Percentiles rank a stretch among this genome's conserved stretches.
Conservation (phyloP, 2,329 filamentous ascomycete genomes). For the Zymoseptoria passerinii region DNA sequence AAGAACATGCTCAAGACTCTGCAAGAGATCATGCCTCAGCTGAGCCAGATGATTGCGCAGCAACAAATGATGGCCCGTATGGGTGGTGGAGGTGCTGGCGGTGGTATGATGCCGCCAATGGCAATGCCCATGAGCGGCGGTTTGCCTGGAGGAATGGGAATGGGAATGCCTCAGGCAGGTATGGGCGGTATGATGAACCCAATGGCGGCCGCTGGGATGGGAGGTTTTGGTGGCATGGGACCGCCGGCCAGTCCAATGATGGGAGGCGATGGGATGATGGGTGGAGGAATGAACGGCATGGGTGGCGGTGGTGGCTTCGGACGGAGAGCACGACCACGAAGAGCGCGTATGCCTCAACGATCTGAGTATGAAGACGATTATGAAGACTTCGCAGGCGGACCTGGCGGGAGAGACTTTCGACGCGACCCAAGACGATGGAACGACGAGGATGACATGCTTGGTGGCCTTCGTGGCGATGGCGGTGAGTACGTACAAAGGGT, state of each 20-base stretch:
- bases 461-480: slow-evolving; percentile 7
- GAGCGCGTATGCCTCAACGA: not conserved
- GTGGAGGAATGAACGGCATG: slow-evolving; percentile 5
- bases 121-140: not conserved
- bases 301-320: slow-evolving; percentile 6
- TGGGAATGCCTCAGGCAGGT: slow-evolving; percentile 1
- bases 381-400: slow-evolving; percentile 2
- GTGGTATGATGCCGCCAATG: not conserved
- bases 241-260: slow-evolving; percentile 4
- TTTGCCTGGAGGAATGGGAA: not conserved
- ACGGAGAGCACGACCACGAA: not conserved
- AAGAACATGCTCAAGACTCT: slow-evolving; percentile 19
- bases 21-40: slow-evolving; percentile 20
- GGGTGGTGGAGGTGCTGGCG: slow-evolving; percentile 1
- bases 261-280: slow-evolving; percentile 5
- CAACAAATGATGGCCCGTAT: slow-evolving; percentile 1
- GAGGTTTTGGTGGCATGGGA: slow-evolving; percentile 1
- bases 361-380: slow-evolving; percentile 9
- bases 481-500: slow-evolving; percentile 14
- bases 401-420: slow-evolving; percentile 1
- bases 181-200: slow-evolving; percentile 8
- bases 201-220: slow-evolving; percentile 6
- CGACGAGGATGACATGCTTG: slow-evolving; percentile 12
- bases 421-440: slow-evolving; percentile 6
- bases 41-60: slow-evolving; percentile 13